These are phyloP conservation scores for Globisporangium okanoganense DNA, from an alignment of 352 stramenopile genomes.

Conservation along the genomic window DNA sequence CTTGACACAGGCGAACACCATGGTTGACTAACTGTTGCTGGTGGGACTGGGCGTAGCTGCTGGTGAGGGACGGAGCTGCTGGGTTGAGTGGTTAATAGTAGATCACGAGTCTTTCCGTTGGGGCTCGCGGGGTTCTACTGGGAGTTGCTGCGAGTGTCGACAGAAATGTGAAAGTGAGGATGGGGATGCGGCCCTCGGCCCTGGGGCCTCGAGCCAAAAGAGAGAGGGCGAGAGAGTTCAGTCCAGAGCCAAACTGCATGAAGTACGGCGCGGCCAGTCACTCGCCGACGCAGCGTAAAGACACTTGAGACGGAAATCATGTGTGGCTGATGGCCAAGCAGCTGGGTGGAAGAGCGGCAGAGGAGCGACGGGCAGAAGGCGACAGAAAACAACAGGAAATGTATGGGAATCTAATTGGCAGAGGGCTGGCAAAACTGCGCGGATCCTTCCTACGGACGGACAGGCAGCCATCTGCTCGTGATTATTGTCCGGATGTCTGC, in stretches of 20 bases:
- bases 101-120: slow-evolving; percentile 8
- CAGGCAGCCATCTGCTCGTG: neutral
- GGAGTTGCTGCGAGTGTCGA: slow-evolving; percentile 4
- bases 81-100: neutral
- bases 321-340: neutral
- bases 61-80: neutral
- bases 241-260: neutral
- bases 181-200: neutral
- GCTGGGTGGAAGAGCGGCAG: neutral
- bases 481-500: slow-evolving; percentile 4
- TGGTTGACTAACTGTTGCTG: neutral
- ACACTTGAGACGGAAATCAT: neutral
- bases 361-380: neutral
- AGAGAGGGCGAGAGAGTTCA: slow-evolving; percentile 1
- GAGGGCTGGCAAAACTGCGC: neutral
- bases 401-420: neutral
- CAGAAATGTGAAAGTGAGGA: slow-evolving; percentile 8
- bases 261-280: neutral
- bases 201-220: neutral
- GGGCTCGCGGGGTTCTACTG: neutral
- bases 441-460: neutral
- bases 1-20: slow-evolving; percentile 19
- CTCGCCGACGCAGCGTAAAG: neutral
- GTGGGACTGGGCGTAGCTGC: neutral
- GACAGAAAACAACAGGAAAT: too few species aligned